Evolutionary conservation across 2,329 filamentous ascomycete species (phyloP).

Genomic region (Calonectria pteridis): DNA sequence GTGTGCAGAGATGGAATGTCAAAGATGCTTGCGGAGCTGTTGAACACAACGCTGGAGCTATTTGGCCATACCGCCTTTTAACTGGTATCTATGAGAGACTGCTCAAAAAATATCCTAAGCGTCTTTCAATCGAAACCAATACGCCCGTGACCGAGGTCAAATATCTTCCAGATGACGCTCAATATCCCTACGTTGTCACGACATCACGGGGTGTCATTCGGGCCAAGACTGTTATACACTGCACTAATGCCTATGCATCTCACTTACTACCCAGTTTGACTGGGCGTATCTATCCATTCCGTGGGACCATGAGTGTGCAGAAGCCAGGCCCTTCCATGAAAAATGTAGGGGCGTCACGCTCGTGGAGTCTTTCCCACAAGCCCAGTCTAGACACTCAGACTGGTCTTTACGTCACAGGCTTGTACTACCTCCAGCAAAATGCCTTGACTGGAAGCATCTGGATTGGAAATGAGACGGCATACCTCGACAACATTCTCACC

Average conservation of each 20-base stretch:
- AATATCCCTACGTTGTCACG: slow-evolving; percentile 53
- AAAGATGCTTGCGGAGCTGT: slow-evolving; percentile 50
- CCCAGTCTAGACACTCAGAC: slow-evolving; percentile 60
- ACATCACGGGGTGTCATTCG: slow-evolving; percentile 60
- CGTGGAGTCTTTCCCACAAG: slow-evolving; percentile 61
- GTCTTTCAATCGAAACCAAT: slow-evolving; percentile 52
- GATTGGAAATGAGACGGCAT: slow-evolving; percentile 62
- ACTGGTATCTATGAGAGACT: slow-evolving; percentile 55
- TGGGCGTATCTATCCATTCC: slow-evolving; percentile 56
- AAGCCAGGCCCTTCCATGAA: slow-evolving; percentile 50
- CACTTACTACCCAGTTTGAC: slow-evolving; percentile 63
- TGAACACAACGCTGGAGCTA: slow-evolving; percentile 56
- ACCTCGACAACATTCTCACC: slow-evolving; percentile 54
- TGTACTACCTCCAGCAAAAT: slow-evolving; percentile 44
- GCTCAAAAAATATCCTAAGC: slow-evolving; percentile 43
- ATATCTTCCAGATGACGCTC: slow-evolving; percentile 40
- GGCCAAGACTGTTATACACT: slow-evolving; percentile 65
- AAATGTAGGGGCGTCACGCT: slow-evolving; percentile 46
- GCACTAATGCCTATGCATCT: slow-evolving; percentile 65
- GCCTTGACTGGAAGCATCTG: slow-evolving; percentile 57
- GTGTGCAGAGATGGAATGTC: slow-evolving; percentile 39
- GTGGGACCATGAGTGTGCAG: slow-evolving; percentile 63
- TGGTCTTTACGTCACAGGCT: slow-evolving; percentile 49
- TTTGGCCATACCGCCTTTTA: slow-evolving; percentile 63
- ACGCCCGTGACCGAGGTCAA: slow-evolving; percentile 47